Evolutionary conservation across 2,329 filamentous ascomycete genomes (phyloP).

Genomic region (Intubia oerlemansii): DNA sequence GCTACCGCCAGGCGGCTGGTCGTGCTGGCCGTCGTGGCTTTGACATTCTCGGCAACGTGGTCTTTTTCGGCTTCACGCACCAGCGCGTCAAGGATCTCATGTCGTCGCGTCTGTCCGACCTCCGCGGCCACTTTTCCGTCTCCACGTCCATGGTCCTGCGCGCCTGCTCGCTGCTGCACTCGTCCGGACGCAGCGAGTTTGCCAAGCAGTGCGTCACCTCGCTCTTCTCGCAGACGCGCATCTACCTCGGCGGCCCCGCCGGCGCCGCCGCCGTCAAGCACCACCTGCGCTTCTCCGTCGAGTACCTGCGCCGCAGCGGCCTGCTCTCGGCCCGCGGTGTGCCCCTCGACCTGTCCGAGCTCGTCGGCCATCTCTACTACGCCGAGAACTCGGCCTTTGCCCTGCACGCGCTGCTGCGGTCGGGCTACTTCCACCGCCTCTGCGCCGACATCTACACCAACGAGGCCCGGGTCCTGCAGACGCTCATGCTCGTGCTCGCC

Average conservation of each 20-base stretch:
- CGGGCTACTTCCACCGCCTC: conserved; percentile 43
- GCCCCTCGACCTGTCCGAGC: conserved; percentile 51
- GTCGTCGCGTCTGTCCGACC: conserved; percentile 49
- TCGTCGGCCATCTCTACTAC: conserved; percentile 54
- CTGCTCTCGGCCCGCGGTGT: conserved; percentile 38
- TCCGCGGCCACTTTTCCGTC: conserved; percentile 60
- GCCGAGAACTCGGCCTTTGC: conserved; percentile 57
- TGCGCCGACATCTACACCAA: conserved; percentile 33
- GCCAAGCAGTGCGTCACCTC: conserved; percentile 41
- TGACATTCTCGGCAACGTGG: too few relatives aligned
- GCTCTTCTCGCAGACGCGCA: conserved; percentile 44
- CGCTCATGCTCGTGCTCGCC: conserved; percentile 45
- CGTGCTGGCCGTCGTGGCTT: too few relatives aligned
- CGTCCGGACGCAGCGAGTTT: conserved; percentile 40
- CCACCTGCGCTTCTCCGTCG: conserved; percentile 61
- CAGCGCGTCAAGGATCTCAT: conserved; percentile 50
- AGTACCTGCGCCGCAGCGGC: conserved; percentile 50
- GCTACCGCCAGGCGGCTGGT: too few relatives aligned
- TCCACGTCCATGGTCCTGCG: conserved; percentile 53
- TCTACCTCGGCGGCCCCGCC: conserved; percentile 49
- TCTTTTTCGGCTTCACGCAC: too few relatives aligned
- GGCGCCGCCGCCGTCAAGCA: conserved; percentile 50
- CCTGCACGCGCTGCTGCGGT: conserved; percentile 52
- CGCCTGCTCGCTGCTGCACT: conserved; percentile 42
- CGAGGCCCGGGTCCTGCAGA: conserved; percentile 17